A percentile compares a stretch with the other conserved stretches of the same genome.
phyloP scores from a whole-genome alignment of 2,329 filamentous ascomycete species.

The Aureobasidium uvarum region DNA sequence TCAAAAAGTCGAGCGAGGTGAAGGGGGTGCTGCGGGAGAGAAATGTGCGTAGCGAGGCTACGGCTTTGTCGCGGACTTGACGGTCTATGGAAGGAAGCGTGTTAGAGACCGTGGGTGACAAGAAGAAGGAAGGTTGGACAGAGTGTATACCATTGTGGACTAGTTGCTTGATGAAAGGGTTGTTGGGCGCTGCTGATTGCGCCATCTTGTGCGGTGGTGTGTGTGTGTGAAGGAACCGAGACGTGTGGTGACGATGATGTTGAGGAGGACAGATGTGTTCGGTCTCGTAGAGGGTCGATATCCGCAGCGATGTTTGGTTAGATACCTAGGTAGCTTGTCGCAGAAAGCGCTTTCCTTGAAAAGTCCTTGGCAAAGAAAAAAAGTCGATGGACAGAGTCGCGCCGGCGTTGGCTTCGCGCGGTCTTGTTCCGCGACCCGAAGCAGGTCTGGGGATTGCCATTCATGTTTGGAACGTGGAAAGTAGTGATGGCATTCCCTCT shows the following conservation, averaged over 20 bases:
- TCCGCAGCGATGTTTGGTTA: background rate
- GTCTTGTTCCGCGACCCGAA: conserved; percentile 8
- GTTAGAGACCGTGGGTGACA: conserved; percentile 49
- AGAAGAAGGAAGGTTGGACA: conserved; percentile 60
- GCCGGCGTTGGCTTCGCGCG: conserved; percentile 13
- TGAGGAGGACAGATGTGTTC: too few species aligned
- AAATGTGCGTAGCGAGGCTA: conserved; percentile 73
- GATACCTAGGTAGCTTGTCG: background rate
- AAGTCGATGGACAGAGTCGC: conserved; percentile 6
- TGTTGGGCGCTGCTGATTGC: conserved; percentile 41
- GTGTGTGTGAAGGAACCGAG: background rate
- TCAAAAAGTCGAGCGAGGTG: conserved; percentile 68
- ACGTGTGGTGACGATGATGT: background rate
- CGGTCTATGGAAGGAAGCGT: conserved; percentile 52
- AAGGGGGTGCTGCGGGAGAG: conserved; percentile 65
- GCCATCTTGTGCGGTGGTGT: conserved; percentile 17
- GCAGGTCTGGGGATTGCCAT: background rate
- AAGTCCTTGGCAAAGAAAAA: conserved; percentile 21
- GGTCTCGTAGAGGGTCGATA: background rate
- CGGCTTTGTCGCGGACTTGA: conserved; percentile 47
- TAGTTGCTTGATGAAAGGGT: conserved; percentile 77
- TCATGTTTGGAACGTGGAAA: background rate
- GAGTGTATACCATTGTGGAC: conserved; percentile 72
- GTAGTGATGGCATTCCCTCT: background rate
- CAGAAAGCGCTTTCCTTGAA: background rate